A percentile compares a stretch with the other conserved stretches of the same genome.
Evolutionary conservation across 257 asterid genomes (phyloP).

Genomic region (Plantago ovata): DNA sequence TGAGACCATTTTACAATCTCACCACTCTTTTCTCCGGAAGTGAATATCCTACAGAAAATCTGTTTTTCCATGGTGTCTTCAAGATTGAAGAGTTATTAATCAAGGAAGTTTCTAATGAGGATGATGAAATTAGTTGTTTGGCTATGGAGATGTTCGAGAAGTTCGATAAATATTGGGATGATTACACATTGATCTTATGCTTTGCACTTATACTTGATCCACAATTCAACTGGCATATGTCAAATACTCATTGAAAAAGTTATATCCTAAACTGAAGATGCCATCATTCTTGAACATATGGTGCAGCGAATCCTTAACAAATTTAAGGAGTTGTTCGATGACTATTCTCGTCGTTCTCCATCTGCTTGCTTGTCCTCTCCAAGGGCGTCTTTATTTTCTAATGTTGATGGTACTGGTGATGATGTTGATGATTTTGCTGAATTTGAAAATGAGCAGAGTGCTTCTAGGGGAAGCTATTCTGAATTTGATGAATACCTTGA

Average conservation of each 20-base stretch:
- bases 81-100: background rate
- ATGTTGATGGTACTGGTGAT: too few relatives aligned
- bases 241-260: background rate
- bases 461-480: background rate
- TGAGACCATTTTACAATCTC: too few relatives aligned
- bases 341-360: background rate
- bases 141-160: background rate
- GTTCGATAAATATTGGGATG: background rate
- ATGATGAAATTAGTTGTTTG: background rate
- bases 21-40: too few relatives aligned
- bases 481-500: background rate
- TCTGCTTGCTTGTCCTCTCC: background rate
- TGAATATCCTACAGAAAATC: background rate
- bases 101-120: too few relatives aligned
- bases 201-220: constrained; percentile 6
- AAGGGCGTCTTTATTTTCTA: background rate
- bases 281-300: background rate
- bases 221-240: background rate
- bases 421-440: too few relatives aligned
- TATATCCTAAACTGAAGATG: background rate
- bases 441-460: too few relatives aligned
- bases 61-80: background rate
- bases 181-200: too few relatives aligned
- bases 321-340: background rate
- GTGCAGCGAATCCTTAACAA: background rate